Evolutionary conservation across 768 basidiomycete species (phyloP).

Genomic region (Mycena capillaripes): DNA sequence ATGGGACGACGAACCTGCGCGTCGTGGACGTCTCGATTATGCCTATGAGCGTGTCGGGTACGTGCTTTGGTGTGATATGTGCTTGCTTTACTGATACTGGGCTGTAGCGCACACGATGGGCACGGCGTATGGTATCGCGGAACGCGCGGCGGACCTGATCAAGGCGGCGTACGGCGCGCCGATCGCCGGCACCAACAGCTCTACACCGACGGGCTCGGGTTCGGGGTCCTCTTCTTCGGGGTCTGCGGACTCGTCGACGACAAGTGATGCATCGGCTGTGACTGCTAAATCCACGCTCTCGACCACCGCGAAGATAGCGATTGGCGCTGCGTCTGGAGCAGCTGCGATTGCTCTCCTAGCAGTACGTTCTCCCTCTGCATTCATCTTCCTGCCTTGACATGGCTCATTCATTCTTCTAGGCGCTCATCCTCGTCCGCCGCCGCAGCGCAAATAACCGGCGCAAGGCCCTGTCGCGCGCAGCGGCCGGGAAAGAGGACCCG

Average conservation of each 20-base stretch:
- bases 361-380: conserved; percentile 1
- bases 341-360: conserved; percentile 15
- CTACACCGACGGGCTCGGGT: not conserved
- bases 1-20: conserved; percentile 61
- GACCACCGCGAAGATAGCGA: conserved; percentile 26
- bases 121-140: conserved; percentile 41
- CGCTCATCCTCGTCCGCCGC: conserved; percentile 20
- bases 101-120: conserved; percentile 35
- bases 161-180: conserved; percentile 25
- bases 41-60: conserved; percentile 34
- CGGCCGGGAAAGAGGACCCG: conserved; percentile 20
- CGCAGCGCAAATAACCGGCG: conserved; percentile 17
- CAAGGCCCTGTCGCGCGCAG: not conserved
- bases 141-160: conserved; percentile 37
- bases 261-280: not conserved
- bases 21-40: conserved; percentile 46
- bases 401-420: not conserved
- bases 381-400: not conserved
- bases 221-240: not conserved
- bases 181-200: not conserved
- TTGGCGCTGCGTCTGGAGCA: conserved; percentile 23
- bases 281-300: conserved; percentile 19
- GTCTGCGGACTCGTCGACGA: not conserved
- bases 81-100: not conserved
- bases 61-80: not conserved